Evolutionary conservation across 352 stramenopile species (phyloP).

Genomic region (Globisporangium canariense): DNA sequence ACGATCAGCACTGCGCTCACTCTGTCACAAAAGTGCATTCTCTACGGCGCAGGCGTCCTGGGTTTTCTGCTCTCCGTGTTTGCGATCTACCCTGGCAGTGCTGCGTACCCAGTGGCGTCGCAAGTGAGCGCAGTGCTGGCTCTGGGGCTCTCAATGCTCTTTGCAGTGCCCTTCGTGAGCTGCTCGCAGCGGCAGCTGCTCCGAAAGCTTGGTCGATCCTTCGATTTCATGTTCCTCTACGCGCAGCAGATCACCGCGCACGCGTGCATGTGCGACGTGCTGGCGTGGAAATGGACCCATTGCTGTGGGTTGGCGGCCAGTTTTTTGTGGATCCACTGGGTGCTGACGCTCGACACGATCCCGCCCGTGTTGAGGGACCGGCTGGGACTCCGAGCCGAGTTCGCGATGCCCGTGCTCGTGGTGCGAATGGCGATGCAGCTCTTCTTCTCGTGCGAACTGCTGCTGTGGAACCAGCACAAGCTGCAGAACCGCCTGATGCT

Average conservation of each 20-base stretch:
- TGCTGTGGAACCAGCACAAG: slow-evolving; percentile 14
- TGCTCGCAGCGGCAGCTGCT: slow-evolving; percentile 20
- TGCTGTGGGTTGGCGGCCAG: background rate
- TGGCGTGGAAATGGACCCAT: slow-evolving; percentile 15
- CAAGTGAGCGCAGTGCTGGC: background rate
- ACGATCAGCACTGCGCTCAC: background rate
- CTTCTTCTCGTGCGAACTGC: slow-evolving; percentile 8
- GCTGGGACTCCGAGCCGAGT: slow-evolving; percentile 4
- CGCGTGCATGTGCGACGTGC: slow-evolving; percentile 12
- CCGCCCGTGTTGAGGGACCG: slow-evolving; percentile 13
- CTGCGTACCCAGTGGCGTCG: background rate
- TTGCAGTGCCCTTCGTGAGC: background rate
- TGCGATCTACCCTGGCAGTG: slow-evolving; percentile 2
- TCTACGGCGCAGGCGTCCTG: slow-evolving; percentile 2
- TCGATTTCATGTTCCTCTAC: slow-evolving; percentile 20
- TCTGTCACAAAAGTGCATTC: background rate
- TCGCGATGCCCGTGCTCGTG: slow-evolving; percentile 5
- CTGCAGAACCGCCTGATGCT: slow-evolving; percentile 19
- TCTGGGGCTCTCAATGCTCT: background rate
- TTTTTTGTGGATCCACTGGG: slow-evolving; percentile 22
- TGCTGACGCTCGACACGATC: slow-evolving; percentile 22
- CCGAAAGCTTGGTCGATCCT: slow-evolving; percentile 14
- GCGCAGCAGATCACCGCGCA: slow-evolving; percentile 16
- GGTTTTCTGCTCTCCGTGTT: slow-evolving; percentile 10
- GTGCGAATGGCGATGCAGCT: slow-evolving; percentile 16